phyloP scores from a whole-genome alignment of 768 basidiomycete species.

The Serendipita sp. region DNA sequence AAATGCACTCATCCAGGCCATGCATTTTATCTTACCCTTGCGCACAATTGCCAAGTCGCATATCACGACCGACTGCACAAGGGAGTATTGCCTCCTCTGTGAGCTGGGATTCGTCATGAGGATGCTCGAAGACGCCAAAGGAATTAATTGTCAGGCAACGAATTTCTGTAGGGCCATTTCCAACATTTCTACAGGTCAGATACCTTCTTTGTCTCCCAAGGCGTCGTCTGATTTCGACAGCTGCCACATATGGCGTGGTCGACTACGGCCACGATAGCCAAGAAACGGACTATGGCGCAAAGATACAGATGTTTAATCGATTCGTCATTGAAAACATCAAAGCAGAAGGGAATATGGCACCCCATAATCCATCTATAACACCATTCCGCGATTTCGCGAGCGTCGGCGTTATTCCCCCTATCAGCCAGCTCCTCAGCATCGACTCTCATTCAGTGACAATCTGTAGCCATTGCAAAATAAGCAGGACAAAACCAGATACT shows the following conservation, averaged over 20 bases:
- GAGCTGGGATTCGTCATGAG: conserved; percentile 87
- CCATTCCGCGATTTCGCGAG: conserved; percentile 18
- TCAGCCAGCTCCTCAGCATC: conserved; percentile 77
- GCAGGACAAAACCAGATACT: conserved; percentile 58
- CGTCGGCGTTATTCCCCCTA: conserved; percentile 34
- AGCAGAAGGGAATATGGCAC: conserved; percentile 51
- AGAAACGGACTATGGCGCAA: conserved; percentile 66
- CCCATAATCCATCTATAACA: conserved; percentile 40
- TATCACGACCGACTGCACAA: conserved; percentile 71
- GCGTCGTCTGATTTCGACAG: conserved; percentile 35
- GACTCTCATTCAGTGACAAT: conserved; percentile 58
- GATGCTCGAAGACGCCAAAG: conserved; percentile 91
- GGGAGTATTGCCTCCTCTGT: conserved; percentile 88
- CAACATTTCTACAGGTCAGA: conserved; percentile 66
- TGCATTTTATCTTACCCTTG: conserved; percentile 71
- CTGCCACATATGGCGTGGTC: conserved; percentile 59
- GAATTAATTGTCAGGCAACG: conserved; percentile 88
- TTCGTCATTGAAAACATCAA: conserved; percentile 79
- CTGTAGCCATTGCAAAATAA: conserved; percentile 59
- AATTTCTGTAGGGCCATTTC: conserved; percentile 95
- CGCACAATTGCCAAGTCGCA: conserved; percentile 78
- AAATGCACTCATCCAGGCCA: conserved; percentile 75
- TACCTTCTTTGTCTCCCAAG: conserved; percentile 7
- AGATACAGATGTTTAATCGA: conserved; percentile 91
- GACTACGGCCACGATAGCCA: conserved; percentile 68